Conservation (phyloP, 805 yeast species). For the Scheffersomyces ergatensis region DNA sequence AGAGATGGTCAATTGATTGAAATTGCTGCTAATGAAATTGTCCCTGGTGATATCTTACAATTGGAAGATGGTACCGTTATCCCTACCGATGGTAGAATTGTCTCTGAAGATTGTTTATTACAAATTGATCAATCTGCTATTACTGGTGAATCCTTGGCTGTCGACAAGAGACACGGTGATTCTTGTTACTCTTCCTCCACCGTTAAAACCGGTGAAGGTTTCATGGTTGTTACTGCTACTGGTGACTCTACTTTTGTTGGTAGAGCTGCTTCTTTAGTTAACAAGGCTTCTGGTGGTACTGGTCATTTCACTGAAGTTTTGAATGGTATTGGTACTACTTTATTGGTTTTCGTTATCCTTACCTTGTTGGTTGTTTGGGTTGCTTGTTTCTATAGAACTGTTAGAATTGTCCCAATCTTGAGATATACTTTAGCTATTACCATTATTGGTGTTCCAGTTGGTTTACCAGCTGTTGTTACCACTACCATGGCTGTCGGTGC, state of each 20-base stretch:
- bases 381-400: constrained; percentile 92
- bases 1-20: constrained; percentile 79
- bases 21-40: constrained; percentile 79
- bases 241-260: constrained; percentile 96
- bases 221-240: constrained; percentile 90
- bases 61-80: constrained; percentile 91
- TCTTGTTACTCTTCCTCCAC: constrained; percentile 88
- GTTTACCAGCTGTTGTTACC: constrained; percentile 98
- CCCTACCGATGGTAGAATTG: constrained; percentile 90
- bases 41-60: constrained; percentile 92
- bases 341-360: constrained; percentile 82
- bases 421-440: constrained; percentile 94
- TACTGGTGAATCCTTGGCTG: constrained; percentile 97
- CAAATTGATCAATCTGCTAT: constrained; percentile 96
- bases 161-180: constrained; percentile 88
- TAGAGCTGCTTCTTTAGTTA: constrained; percentile 94
- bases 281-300: constrained; percentile 87
- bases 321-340: constrained; percentile 94
- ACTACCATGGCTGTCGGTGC: constrained; percentile 99
- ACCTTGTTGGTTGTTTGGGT: constrained; percentile 89
- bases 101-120: constrained; percentile 79
- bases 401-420: constrained; percentile 80
- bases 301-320: constrained; percentile 98
- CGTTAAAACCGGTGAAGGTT: constrained; percentile 93
- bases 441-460: constrained; percentile 97